A percentile compares a stretch with the other conserved stretches of the same genome.
Evolutionary conservation across 345 rosid genomes (phyloP).

Genomic region (Eucalyptus pumila): DNA sequence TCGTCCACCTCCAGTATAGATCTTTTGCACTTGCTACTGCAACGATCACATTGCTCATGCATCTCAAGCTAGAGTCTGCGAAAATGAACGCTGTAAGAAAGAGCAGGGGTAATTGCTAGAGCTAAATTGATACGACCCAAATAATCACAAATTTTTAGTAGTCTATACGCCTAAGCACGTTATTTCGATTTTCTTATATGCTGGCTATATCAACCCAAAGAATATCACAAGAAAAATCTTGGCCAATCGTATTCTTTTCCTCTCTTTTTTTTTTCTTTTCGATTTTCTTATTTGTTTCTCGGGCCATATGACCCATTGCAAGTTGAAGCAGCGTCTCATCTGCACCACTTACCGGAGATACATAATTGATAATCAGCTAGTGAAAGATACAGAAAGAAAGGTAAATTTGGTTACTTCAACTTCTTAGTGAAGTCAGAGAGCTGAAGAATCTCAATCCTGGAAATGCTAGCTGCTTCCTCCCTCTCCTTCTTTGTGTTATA

Average conservation of each 20-base stretch:
- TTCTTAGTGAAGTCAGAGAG: conserved; percentile 70
- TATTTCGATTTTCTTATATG: background rate
- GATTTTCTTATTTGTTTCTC: background rate
- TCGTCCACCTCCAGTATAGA: background rate
- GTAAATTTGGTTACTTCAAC: conserved; percentile 32
- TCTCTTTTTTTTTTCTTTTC: background rate
- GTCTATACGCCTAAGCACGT: background rate
- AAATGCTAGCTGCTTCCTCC: conserved; percentile 60
- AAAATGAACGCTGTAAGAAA: background rate
- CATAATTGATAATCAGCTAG: background rate
- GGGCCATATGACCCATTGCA: background rate
- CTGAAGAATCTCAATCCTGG: conserved; percentile 63
- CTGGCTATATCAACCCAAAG: background rate
- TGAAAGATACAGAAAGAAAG: background rate
- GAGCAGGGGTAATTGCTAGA: background rate
- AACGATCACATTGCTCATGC: background rate
- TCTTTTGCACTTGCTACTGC: background rate
- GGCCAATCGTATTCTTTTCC: background rate
- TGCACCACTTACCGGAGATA: background rate
- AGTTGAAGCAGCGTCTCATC: background rate
- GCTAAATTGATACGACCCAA: background rate
- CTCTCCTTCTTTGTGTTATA: conserved; percentile 76
- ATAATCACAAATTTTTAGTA: background rate
- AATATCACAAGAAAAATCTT: background rate
- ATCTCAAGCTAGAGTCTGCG: background rate